phyloP scores from a whole-genome alignment of 495 filamentous ascomycete genomes.

The Daldinia concentrica region DNA sequence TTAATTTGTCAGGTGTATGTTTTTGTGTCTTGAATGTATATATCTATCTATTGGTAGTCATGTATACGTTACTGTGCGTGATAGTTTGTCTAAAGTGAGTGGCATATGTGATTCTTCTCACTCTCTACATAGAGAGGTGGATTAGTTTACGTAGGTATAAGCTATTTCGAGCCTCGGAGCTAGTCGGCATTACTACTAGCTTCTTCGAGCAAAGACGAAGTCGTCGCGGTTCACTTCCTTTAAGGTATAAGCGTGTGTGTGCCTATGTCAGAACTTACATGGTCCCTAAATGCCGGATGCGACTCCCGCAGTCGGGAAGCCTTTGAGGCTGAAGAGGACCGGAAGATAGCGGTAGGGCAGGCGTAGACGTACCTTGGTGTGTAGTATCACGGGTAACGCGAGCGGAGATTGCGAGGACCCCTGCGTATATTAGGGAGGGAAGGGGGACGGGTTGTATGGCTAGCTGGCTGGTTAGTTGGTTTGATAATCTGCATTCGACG shows the following conservation, averaged over 20 bases:
- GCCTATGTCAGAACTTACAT: neutral
- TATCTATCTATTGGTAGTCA: neutral
- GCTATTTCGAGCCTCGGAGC: neutral
- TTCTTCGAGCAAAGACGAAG: neutral
- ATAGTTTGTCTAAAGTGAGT: neutral
- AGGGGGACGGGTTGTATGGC: too few species aligned
- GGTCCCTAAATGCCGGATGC: neutral
- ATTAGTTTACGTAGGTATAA: neutral
- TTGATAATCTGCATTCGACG: too few species aligned
- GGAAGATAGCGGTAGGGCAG: constrained; percentile 4
- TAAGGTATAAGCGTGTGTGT: neutral
- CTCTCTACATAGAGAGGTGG: neutral
- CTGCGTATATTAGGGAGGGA: too few species aligned
- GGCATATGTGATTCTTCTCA: neutral
- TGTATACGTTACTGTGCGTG: neutral
- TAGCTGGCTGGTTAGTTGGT: too few species aligned
- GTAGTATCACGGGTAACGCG: neutral
- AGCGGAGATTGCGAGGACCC: neutral
- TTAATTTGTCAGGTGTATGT: neutral
- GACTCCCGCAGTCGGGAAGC: neutral
- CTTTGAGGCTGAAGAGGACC: constrained; percentile 1
- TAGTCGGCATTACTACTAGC: neutral
- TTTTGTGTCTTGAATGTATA: neutral
- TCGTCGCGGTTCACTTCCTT: neutral
- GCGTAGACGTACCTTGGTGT: too few species aligned